These are phyloP conservation scores for Borovskyia barvae DNA, from an alignment of 208 protist genomes.

Conservation along the genomic window DNA sequence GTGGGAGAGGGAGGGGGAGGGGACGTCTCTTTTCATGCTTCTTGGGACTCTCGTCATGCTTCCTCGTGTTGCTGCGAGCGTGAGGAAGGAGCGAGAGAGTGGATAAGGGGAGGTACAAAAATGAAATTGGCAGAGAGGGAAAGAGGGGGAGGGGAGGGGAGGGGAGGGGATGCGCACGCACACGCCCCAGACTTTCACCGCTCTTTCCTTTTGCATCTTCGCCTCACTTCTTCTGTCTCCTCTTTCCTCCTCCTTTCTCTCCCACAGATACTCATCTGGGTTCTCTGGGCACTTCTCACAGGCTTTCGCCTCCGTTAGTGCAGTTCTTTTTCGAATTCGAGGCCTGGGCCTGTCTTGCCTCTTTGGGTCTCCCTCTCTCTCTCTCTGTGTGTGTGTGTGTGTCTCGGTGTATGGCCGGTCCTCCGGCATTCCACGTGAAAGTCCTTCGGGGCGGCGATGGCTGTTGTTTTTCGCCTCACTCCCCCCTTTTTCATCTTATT, in stretches of 20 bases:
- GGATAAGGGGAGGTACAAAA: no score
- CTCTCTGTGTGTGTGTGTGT: background rate
- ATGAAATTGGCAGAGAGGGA: no score
- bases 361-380: background rate
- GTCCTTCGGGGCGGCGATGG: background rate
- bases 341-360: background rate
- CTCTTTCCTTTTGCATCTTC: no score
- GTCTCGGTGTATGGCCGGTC: background rate
- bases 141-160: no score
- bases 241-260: background rate
- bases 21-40: background rate
- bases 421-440: background rate
- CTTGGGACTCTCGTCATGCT: background rate
- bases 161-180: no score
- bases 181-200: no score
- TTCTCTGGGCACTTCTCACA: background rate
- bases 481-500: background rate
- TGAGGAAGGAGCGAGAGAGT: no score
- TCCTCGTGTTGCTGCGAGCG: background rate
- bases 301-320: background rate
- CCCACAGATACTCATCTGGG: background rate
- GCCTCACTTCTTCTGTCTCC: background rate
- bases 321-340: background rate
- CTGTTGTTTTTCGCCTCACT: background rate
- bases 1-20: background rate